Evolutionary conservation across 1,284 basidiomycete species (phyloP).

Genomic region (Neolentinus lepideus): DNA sequence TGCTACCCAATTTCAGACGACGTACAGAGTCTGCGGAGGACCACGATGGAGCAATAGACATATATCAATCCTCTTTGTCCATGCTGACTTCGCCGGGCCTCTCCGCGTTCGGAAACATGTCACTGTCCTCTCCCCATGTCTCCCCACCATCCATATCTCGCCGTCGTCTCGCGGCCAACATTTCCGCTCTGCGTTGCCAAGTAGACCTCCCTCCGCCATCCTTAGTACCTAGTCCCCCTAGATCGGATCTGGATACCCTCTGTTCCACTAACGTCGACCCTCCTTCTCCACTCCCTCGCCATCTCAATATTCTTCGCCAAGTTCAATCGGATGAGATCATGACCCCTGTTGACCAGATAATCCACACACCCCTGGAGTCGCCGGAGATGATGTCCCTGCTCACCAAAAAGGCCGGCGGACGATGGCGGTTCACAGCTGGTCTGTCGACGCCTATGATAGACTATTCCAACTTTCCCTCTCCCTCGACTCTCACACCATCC

Average conservation of each 20-base stretch:
- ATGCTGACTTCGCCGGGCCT: neutral
- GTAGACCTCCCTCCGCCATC: conserved; percentile 16
- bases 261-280: conserved; percentile 1
- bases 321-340: conserved; percentile 11
- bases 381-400: conserved; percentile 14
- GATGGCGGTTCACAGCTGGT: neutral
- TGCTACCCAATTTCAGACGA: neutral
- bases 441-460: neutral
- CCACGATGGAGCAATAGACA: neutral
- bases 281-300: conserved; percentile 3
- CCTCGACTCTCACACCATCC: neutral
- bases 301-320: neutral
- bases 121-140: neutral
- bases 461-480: neutral
- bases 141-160: conserved; percentile 17
- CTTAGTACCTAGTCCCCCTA: neutral
- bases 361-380: conserved; percentile 18
- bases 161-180: conserved; percentile 18
- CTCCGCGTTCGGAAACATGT: neutral
- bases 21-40: neutral
- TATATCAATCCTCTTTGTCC: neutral
- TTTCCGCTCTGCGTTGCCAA: conserved; percentile 17
- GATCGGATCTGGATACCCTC: neutral
- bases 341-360: conserved; percentile 24
- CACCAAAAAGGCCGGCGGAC: conserved; percentile 4